Conservation (phyloP, 768 basidiomycete species). For the Lentinula boryana region DNA sequence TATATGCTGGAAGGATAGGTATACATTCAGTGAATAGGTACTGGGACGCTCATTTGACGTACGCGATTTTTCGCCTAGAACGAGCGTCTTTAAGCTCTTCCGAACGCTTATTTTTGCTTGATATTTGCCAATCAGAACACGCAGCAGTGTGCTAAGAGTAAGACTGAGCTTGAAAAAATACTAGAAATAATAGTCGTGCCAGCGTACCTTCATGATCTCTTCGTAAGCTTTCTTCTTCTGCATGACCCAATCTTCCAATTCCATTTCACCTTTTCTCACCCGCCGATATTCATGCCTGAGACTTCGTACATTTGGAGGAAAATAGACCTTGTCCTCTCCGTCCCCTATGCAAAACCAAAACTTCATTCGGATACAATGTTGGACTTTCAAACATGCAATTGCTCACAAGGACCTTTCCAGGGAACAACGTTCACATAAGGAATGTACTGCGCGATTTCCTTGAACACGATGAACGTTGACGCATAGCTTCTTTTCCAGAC, state of each 20-base stretch:
- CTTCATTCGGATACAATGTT: not conserved
- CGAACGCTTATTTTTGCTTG: not conserved
- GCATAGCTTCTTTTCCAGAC: constrained; percentile 6
- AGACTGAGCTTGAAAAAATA: not conserved
- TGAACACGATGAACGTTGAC: not conserved
- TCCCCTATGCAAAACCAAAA: not conserved
- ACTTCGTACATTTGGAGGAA: not conserved
- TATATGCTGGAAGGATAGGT: not conserved
- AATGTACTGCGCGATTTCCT: not conserved
- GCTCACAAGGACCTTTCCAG: constrained; percentile 5
- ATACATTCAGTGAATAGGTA: not conserved
- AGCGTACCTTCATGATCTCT: not conserved
- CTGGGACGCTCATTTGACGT: not conserved
- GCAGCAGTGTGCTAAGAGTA: not conserved
- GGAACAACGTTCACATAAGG: constrained; percentile 1
- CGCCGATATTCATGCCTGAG: not conserved
- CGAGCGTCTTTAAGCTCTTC: not conserved
- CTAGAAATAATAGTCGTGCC: not conserved
- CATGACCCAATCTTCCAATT: not conserved
- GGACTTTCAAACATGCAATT: too few relatives aligned
- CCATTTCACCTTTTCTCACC: not conserved
- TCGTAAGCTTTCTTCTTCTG: not conserved
- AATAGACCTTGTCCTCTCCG: constrained; percentile 5
- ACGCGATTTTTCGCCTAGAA: not conserved
- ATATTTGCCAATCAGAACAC: not conserved